Conservation (phyloP, 257 asterid species). For the Solanum raphanifolium region DNA sequence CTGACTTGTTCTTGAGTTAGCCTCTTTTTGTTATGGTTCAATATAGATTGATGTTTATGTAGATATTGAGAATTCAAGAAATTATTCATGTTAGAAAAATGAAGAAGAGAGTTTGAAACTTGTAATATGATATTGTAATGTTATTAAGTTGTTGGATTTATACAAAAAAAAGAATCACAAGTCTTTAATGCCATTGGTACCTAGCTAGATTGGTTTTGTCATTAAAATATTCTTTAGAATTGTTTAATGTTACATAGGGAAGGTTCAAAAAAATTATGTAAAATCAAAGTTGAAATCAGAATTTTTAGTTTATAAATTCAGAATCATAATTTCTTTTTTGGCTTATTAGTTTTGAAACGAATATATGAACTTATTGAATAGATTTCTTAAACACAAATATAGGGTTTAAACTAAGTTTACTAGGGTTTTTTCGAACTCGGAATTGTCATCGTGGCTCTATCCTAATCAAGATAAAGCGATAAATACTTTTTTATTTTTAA, state of each 20-base stretch:
- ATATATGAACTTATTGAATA: not conserved
- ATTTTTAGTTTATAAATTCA: not conserved
- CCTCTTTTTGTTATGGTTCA: conserved; percentile 38
- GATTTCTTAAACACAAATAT: not conserved
- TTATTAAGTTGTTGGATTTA: not conserved
- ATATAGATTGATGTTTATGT: conserved; percentile 14
- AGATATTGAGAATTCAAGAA: conserved; percentile 16
- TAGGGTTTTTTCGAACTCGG: not conserved
- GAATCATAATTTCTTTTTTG: not conserved
- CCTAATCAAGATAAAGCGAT: rapidly evolving
- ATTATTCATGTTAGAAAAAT: conserved; percentile 14
- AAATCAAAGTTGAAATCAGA: not conserved
- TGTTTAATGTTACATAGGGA: conserved; percentile 12
- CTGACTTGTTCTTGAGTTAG: conserved; percentile 59
- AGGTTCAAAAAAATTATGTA: not conserved
- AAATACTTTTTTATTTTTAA: not conserved
- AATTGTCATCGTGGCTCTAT: not conserved
- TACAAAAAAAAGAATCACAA: conserved; percentile 3
- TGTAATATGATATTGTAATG: not conserved
- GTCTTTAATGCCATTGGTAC: not conserved
- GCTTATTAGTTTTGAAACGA: not conserved
- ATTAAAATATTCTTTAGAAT: not conserved
- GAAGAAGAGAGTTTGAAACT: conserved; percentile 1
- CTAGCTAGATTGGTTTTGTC: not conserved
- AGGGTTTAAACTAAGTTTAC: not conserved